Evolutionary conservation across 805 yeast genomes (phyloP), one percentile per base, ranked within the genome.

Genomic region (Saturnispora kantuleensis): DNA sequence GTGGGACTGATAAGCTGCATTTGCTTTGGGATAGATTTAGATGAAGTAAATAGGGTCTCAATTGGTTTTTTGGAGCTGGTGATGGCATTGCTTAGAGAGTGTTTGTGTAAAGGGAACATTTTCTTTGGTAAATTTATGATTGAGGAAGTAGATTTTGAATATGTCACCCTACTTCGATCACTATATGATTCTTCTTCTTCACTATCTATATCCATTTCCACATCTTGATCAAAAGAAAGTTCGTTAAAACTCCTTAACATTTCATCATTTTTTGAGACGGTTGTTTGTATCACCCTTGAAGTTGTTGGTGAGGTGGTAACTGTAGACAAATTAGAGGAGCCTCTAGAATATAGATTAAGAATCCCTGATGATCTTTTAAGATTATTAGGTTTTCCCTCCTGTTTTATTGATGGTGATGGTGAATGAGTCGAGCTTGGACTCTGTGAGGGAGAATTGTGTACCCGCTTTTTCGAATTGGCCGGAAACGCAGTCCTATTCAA

Each of bases 311-410:
- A 64, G 2, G 69, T 65, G 38, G 69, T 74, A 17, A 73, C 55
- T 7, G 10, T 40, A 8, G 42, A 40, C 12, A 40, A 28, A 26
- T 33, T 40, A 2, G 42, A 40, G 13, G 37, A 31, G 8, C 42
- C 42, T 13, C 37, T 33, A 11, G 36, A 30, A 10, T 77, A 71
- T 41, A 76, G 52, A 45, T 76, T 75, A 49, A 76, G 54, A 9
- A 74, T 59, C 2, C 78, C 79, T 2, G 68, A 73, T 63, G 79
- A 73, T 59, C 81, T 31, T 28, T 40, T 40, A 31, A 40, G 28
- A 10, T 28, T 40, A 17, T 9, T 13, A 21, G 17, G n/a, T 39
- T 26, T 9, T 16, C 38, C 13, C 32, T 46, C 47, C 35, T 46
- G 48, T 35, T 52, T 54, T 1, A 53, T 35, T 9, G 53, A 52